Conservation (phyloP, 805 yeast genomes). For the Metschnikowia continentalis region DNA sequence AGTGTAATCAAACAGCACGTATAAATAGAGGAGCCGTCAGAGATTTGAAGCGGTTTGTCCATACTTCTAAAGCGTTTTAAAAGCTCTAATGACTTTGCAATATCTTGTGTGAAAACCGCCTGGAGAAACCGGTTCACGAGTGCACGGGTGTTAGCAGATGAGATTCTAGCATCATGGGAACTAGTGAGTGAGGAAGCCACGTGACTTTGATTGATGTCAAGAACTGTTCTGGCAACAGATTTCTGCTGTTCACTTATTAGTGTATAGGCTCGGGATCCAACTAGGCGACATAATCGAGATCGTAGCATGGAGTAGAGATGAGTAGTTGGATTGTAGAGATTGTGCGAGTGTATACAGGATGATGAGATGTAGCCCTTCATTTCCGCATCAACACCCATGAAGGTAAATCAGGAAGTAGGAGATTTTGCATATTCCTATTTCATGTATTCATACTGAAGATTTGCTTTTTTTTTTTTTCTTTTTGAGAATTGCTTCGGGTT, state of each 20-base stretch:
- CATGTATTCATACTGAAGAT: too few relatives aligned
- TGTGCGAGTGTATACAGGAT: not conserved
- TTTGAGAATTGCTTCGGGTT: too few relatives aligned
- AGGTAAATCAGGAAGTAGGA: too few relatives aligned
- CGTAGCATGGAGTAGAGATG: not conserved
- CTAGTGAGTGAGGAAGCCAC: constrained; percentile 3
- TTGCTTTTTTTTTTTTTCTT: too few relatives aligned
- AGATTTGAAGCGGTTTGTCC: not conserved
- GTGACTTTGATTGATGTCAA: constrained; percentile 9
- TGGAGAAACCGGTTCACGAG: constrained; percentile 15
- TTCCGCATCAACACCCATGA: too few relatives aligned
- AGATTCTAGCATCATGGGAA: not conserved
- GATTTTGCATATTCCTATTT: too few relatives aligned
- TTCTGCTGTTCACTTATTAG: not conserved
- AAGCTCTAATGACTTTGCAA: constrained; percentile 1
- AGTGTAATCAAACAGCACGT: constrained; percentile 12
- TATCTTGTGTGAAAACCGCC: constrained; percentile 13
- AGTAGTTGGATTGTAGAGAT: too few relatives aligned
- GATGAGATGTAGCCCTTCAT: too few relatives aligned
- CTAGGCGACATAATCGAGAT: not conserved
- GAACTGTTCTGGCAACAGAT: not conserved
- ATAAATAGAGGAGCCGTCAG: constrained; percentile 5
- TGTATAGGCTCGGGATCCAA: not conserved
- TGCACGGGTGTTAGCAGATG: constrained; percentile 7
- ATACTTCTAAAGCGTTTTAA: constrained; percentile 5